A percentile compares a stretch with the other conserved stretches of the same genome.
These are phyloP conservation scores for Ogataea wickerhamii DNA, from an alignment of 805 yeast genomes.

Conservation along the genomic window DNA sequence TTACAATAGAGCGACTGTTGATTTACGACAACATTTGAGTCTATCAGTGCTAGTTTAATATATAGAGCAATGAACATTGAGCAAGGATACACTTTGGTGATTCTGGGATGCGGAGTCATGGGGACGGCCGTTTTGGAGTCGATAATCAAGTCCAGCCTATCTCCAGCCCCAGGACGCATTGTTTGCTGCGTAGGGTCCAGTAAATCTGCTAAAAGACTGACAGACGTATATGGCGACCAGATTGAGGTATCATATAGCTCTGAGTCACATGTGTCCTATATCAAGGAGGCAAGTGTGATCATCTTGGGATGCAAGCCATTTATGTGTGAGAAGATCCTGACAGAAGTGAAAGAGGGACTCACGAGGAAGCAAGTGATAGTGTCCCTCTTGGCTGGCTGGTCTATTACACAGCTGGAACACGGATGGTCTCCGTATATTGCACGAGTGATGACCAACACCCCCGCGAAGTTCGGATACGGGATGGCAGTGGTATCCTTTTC, in stretches of 20 bases:
- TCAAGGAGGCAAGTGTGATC: conserved; percentile 61
- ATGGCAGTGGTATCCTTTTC: conserved; percentile 90
- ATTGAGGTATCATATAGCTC: conserved; percentile 51
- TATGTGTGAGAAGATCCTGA: conserved; percentile 57
- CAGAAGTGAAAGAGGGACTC: conserved; percentile 45
- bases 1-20: too few relatives aligned
- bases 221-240: conserved; percentile 44
- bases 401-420: conserved; percentile 63
- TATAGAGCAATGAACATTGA: conserved; percentile 10
- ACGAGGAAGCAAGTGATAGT: conserved; percentile 42
- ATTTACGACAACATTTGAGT: too few relatives aligned
- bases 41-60: too few relatives aligned
- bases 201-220: conserved; percentile 46
- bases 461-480: conserved; percentile 89
- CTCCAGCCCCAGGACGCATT: conserved; percentile 64
- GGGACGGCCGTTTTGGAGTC: conserved; percentile 91
- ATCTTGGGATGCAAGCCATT: conserved; percentile 89
- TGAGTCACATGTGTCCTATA: conserved; percentile 53
- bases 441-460: conserved; percentile 97
- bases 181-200: conserved; percentile 71
- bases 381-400: conserved; percentile 90
- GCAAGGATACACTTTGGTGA: conserved; percentile 42
- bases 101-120: conserved; percentile 93
- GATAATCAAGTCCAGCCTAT: conserved; percentile 48
- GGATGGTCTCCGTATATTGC: conserved; percentile 50